phyloP scores from a whole-genome alignment of 192 early-diverging fungal genomes.

The Entomortierella parvispora region DNA sequence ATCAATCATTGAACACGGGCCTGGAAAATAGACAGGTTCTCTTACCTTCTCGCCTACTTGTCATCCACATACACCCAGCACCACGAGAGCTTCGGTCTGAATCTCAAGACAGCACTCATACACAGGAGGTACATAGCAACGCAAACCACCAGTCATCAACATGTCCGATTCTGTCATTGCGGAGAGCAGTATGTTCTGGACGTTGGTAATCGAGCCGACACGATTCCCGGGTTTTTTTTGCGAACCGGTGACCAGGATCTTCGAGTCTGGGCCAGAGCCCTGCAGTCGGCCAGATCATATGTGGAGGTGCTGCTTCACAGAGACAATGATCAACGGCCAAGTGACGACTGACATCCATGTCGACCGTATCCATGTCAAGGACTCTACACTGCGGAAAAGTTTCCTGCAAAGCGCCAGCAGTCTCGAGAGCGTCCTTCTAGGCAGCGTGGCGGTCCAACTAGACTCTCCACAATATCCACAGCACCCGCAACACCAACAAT shows the following conservation, averaged over 20 bases:
- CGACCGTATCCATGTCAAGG: background rate
- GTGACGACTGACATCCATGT: constrained; percentile 22
- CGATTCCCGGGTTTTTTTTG: constrained; percentile 20
- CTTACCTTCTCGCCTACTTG: no score
- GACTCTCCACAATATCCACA: no score
- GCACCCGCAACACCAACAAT: background rate
- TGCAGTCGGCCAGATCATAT: background rate
- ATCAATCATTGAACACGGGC: no score
- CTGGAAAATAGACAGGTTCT: no score
- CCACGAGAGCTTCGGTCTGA: no score
- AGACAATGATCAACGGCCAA: constrained; percentile 44
- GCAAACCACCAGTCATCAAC: no score
- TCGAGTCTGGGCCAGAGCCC: constrained; percentile 16
- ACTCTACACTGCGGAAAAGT: background rate
- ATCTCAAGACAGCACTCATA: no score
- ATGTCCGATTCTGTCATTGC: constrained; percentile 5
- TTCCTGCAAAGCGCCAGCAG: background rate
- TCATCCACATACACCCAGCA: no score
- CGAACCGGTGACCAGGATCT: constrained; percentile 18
- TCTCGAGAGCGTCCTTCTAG: no score
- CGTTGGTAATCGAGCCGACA: constrained; percentile 16
- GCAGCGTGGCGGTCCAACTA: no score
- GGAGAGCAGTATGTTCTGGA: constrained; percentile 28
- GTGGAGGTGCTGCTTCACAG: constrained; percentile 20
- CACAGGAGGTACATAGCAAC: no score